Base-by-base conservation (phyloP, 2,329 filamentous ascomycete species). In the Colletotrichum siamense region DNA sequence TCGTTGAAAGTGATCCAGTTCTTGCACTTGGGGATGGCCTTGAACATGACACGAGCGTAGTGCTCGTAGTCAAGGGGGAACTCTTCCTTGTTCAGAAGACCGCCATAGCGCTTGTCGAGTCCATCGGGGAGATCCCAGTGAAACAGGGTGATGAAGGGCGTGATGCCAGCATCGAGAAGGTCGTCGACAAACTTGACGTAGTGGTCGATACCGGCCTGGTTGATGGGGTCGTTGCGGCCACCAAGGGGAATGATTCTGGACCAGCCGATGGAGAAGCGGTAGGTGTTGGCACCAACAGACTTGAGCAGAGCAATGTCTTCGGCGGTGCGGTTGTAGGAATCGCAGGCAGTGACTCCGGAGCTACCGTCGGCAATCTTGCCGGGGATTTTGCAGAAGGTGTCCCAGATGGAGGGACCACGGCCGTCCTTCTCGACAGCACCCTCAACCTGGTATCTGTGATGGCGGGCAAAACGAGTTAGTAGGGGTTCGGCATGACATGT, bases 1-100 rank as follows among this genome's bases (percentile, higher is more conserved):
- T 98, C 95, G 84, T 97, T 97, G 87, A 96, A 95, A 30, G 95
- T 97, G 84, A 96, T 95, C 95, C 95, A 98, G 86, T 95, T 90
- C 88, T 95, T 95, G 81, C 96, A 95, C 84, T 93, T 94, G 70
- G 92, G 91, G 65, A 98, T 89, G 2, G 92, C 91, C 82, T 93
- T 89, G 87, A 96, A 98, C 81, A 95, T 88, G 63, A 95, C 88
- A 77, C 93, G 92, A 12, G 95, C 94, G 82, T 96, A 98, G 85
- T 94, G 87, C 80, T 94, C 93, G 82, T 92, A 98, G 86, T 98
- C 95, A 75, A 93, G 90, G 4, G 94, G 92, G 84, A 97, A 98
- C 86, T 98, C 95, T 59, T 92, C 89, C 83, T 94, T 93, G 89
- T 96, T 95, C 79, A 97, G 86, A 71, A 96, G 89, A 24, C 95